These are phyloP conservation scores for Phialocephala sp. DNA, from an alignment of 2,329 filamentous ascomycete genomes.

Conservation along the genomic window DNA sequence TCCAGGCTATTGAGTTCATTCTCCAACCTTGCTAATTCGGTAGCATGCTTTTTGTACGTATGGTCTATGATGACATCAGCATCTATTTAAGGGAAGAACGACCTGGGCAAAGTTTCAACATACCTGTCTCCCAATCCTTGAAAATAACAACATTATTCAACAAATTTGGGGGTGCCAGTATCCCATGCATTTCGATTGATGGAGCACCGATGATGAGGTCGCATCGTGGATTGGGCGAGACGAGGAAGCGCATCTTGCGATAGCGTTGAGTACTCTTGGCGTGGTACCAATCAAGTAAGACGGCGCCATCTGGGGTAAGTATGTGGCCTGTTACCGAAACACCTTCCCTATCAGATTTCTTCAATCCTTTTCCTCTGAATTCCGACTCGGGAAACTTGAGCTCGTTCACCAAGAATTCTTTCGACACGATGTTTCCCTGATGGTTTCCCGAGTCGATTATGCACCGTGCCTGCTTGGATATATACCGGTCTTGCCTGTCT, in stretches of 20 bases:
- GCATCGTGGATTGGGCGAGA: slow-evolving; percentile 15
- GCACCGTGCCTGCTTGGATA: not conserved
- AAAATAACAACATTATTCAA: not conserved
- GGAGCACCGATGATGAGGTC: slow-evolving; percentile 26
- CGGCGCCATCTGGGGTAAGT: not conserved
- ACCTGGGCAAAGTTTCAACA: not conserved
- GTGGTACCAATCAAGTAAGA: slow-evolving; percentile 19
- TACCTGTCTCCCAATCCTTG: not conserved
- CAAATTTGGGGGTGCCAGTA: slow-evolving; percentile 20
- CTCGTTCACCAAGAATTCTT: not conserved
- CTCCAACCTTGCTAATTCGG: not conserved
- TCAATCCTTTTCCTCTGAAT: not conserved
- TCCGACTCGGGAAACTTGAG: not conserved
- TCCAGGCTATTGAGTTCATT: not conserved
- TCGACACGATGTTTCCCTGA: not conserved
- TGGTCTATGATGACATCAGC: not conserved
- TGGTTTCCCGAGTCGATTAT: not conserved
- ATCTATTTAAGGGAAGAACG: not conserved
- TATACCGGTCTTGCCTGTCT: not conserved
- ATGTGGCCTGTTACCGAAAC: not conserved
- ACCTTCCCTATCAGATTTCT: not conserved
- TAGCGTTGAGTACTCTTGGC: slow-evolving; percentile 19
- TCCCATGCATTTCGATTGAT: slow-evolving; percentile 18
- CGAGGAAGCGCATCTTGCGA: slow-evolving; percentile 26
- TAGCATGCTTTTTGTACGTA: not conserved